Percentiles rank a stretch among this genome's conserved stretches.
Evolutionary conservation across 768 basidiomycete genomes (phyloP).

Genomic region (Atractiella rhizophila): DNA sequence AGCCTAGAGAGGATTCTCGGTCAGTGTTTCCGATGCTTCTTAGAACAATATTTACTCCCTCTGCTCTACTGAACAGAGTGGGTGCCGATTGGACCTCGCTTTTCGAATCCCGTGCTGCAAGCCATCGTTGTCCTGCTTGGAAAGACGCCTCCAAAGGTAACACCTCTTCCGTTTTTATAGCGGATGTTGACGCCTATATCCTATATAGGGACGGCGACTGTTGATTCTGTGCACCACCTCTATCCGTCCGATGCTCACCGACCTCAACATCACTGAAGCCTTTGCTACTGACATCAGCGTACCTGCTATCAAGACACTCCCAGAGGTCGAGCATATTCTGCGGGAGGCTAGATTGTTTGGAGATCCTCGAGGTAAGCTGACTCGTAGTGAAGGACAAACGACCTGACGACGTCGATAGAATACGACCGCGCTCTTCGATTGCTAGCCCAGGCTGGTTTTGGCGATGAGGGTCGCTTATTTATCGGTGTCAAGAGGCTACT

Average conservation of each 20-base stretch:
- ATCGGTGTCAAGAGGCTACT: conserved; percentile 87
- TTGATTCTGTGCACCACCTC: conserved; percentile 82
- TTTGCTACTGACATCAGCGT: conserved; percentile 74
- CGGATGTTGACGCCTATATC: background rate
- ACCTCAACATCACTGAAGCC: conserved; percentile 63
- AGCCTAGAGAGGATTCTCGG: conserved; percentile 78
- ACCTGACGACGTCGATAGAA: too few relatives aligned
- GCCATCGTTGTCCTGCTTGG: conserved; percentile 64
- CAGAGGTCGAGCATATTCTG: conserved; percentile 12
- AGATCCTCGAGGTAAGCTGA: too few relatives aligned
- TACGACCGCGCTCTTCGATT: conserved; percentile 35
- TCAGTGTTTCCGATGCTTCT: conserved; percentile 21
- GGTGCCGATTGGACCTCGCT: conserved; percentile 88
- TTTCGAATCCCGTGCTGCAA: conserved; percentile 82
- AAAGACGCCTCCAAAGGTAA: conserved; percentile 73
- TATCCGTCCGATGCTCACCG: conserved; percentile 52
- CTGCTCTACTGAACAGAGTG: conserved; percentile 35
- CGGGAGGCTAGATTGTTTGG: too few relatives aligned
- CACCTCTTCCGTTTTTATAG: conserved; percentile 4
- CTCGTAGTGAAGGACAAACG: too few relatives aligned
- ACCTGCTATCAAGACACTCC: conserved; percentile 48
- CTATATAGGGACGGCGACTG: conserved; percentile 60
- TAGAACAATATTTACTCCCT: background rate
- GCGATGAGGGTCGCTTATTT: conserved; percentile 32
- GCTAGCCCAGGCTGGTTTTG: conserved; percentile 51